Evolutionary conservation across 164 flowering plant genomes (phyloP), one percentile per base, ranked within the genome.

Genomic region (Akebia trifoliata): DNA sequence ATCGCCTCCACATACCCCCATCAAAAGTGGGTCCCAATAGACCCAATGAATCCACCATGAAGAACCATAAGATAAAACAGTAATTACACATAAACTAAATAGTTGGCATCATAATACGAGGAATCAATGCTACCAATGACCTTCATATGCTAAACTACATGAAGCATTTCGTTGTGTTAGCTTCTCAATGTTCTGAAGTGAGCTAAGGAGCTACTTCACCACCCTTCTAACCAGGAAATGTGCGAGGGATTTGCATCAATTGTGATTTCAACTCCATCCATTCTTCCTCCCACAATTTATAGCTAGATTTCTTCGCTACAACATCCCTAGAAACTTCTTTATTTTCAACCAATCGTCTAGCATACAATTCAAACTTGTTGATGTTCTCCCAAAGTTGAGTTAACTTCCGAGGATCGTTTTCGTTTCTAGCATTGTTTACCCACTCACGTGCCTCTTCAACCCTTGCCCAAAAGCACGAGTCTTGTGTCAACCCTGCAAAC

Each of bases 401-500:
- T 18, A 55, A 44, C 61, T 55, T 72, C 8, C 54, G 46, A 4
- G 24, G 11, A 37, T 80, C 80, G 4, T 45, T 62, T 50, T 77
- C 87, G 4, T 29, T 59, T 47, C 64, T 70, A 3, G 67, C 59
- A 25, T 21, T 54, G 38, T 73, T 72, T 0, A 79, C 34, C 65
- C 73, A 75, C 22, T 87, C 88, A 47, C 59, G 79, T 0, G 92
- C 92, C 55, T 82, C 93, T 72, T 88, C 96, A 45, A 88, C 72
- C 62, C 62, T 73, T 0, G 93, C 96, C 96, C 96, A 88, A 52
- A 88, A 88, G 69, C 85, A 82, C 2, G 96, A 65, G 60, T 88
- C 96, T 62, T 85, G 92, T 4, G 96, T 88, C 65, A 73, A 59
- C 22, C 86, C 69, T 0, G 96, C 96, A 46, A 63, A 78, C 48